These are phyloP conservation scores for Saccharomyces pastorianus DNA, from an alignment of 1,139 yeast genomes.

Conservation along the genomic window DNA sequence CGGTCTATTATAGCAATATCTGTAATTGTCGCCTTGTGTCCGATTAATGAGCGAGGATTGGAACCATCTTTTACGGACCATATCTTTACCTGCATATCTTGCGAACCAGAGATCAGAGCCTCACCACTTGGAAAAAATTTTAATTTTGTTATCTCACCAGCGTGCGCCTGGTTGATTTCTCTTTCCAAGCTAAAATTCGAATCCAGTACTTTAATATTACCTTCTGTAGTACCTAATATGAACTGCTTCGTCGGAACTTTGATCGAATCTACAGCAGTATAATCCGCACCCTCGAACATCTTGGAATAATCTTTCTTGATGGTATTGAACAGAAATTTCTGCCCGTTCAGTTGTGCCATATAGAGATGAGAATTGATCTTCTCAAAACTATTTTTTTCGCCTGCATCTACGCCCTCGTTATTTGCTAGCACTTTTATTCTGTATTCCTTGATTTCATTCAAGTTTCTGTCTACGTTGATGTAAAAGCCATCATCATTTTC, in stretches of 20 bases:
- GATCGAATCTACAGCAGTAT: slow-evolving; percentile 10
- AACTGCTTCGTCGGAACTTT: slow-evolving; percentile 2
- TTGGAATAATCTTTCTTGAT: slow-evolving; percentile 8
- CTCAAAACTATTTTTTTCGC: slow-evolving; percentile 11
- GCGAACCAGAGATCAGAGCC: slow-evolving; percentile 48
- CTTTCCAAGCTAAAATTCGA: slow-evolving; percentile 12
- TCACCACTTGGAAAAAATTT: slow-evolving; percentile 52
- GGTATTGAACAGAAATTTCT: slow-evolving; percentile 10
- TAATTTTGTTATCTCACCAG: slow-evolving; percentile 36
- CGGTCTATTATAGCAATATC: slow-evolving; percentile 45
- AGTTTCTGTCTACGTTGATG: slow-evolving; percentile 34
- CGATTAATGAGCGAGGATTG: slow-evolving; percentile 42
- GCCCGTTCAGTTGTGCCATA: slow-evolving; percentile 11
- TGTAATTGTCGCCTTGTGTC: slow-evolving; percentile 42
- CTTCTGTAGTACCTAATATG: slow-evolving; percentile 40
- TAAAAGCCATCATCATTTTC: slow-evolving; percentile 34
- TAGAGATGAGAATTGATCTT: slow-evolving; percentile 5
- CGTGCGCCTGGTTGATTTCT: slow-evolving; percentile 39
- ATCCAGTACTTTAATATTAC: slow-evolving; percentile 32
- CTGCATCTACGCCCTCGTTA: slow-evolving; percentile 9
- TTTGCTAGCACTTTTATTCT: background rate
- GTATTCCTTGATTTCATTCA: slow-evolving; percentile 30
- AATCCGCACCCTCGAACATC: slow-evolving; percentile 1
- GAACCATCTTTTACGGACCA: slow-evolving; percentile 47
- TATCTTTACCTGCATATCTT: slow-evolving; percentile 48